These are phyloP conservation scores for Fusarium mundagurra DNA, from an alignment of 2,329 filamentous ascomycete species.

Conservation along the genomic window DNA sequence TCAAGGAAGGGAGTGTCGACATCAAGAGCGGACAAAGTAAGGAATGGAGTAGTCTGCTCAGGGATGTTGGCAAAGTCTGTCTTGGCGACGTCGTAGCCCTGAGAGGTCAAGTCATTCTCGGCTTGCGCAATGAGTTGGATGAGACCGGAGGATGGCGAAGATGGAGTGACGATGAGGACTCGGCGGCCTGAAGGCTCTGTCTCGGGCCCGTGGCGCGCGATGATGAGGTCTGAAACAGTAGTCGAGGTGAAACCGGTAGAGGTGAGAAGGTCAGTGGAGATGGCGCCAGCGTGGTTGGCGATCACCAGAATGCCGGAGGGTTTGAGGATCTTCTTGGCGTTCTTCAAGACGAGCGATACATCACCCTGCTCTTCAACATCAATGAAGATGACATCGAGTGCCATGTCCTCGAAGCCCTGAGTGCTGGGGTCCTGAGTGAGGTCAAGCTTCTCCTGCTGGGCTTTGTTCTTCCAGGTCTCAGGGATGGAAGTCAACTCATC, in stretches of 20 bases:
- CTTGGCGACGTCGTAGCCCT: background rate
- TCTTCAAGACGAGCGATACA: background rate
- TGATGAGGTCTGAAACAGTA: background rate
- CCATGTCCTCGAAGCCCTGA: background rate
- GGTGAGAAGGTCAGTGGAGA: background rate
- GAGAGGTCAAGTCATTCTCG: background rate
- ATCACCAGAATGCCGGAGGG: background rate
- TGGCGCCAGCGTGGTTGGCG: background rate
- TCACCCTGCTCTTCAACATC: background rate
- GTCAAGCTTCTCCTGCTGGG: background rate
- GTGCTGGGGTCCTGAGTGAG: background rate
- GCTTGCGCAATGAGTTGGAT: background rate
- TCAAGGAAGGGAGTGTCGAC: background rate
- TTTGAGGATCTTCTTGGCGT: background rate
- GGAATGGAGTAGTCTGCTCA: background rate
- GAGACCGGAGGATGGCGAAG: background rate
- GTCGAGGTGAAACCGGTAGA: background rate
- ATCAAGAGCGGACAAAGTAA: background rate
- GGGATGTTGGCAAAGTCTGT: background rate
- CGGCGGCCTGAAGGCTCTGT: background rate
- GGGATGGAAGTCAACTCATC: background rate
- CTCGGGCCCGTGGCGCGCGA: background rate
- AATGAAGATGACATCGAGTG: background rate
- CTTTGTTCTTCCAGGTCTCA: background rate
- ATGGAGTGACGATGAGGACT: background rate